Conservation (phyloP, 2,329 filamentous ascomycete genomes). For the Trichoderma sp. region DNA sequence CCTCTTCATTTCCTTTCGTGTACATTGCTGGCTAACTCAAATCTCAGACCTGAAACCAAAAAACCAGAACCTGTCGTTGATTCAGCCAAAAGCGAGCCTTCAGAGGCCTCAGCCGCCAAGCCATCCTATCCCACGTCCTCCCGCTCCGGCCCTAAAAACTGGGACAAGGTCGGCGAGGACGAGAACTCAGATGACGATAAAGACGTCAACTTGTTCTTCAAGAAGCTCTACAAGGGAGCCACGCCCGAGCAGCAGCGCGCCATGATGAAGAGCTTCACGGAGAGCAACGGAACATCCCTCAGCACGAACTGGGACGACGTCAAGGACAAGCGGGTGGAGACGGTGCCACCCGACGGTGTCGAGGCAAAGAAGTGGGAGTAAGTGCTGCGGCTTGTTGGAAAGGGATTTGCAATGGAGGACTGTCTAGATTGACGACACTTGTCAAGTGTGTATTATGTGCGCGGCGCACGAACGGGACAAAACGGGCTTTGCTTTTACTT, state of each 20-base stretch:
- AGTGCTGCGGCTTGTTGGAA: conserved; percentile 10
- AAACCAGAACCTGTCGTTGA: not conserved
- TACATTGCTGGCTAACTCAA: not conserved
- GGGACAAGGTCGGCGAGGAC: conserved; percentile 72
- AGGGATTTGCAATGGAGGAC: not conserved
- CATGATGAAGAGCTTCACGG: conserved; percentile 96
- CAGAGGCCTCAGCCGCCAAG: conserved; percentile 24
- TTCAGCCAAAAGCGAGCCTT: conserved; percentile 10
- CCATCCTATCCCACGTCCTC: conserved; percentile 87
- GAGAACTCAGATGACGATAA: conserved; percentile 55
- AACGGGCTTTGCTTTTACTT: not conserved
- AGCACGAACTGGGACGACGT: conserved; percentile 94
- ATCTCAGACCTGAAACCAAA: not conserved
- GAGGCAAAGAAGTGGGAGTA: conserved; percentile 70
- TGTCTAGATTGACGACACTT: not conserved
- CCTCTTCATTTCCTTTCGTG: not conserved
- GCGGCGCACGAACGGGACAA: conserved; percentile 7
- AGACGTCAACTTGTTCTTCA: conserved; percentile 82
- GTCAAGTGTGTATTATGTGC: not conserved
- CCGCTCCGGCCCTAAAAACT: conserved; percentile 80
- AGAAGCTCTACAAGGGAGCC: conserved; percentile 77
- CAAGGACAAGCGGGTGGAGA: conserved; percentile 68
- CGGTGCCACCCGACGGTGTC: conserved; percentile 73
- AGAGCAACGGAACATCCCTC: conserved; percentile 89
- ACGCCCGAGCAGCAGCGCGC: conserved; percentile 81